phyloP scores from a whole-genome alignment of 371 early-diverging fungal genomes.

The Quaeritorhiza haematococci region DNA sequence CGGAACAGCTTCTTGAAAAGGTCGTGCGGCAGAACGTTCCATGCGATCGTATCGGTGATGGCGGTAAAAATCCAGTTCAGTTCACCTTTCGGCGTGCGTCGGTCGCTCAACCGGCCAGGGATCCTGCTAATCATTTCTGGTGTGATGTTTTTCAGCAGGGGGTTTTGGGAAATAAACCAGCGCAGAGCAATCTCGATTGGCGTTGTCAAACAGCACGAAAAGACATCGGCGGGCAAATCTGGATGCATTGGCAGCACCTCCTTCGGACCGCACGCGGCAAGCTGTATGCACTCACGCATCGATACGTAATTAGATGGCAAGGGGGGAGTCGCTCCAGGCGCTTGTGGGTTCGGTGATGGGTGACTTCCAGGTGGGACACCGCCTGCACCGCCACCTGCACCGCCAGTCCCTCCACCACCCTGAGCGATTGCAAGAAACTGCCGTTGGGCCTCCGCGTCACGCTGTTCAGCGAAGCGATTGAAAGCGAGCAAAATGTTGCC shows the following conservation, averaged over 20 bases:
- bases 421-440: constrained; percentile 7
- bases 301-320: constrained; percentile 29
- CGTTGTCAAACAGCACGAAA: constrained; percentile 92
- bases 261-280: constrained; percentile 84
- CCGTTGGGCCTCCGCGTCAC: constrained; percentile 61
- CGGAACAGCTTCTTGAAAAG: constrained; percentile 87
- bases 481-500: constrained; percentile 87
- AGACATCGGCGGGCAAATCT: constrained; percentile 92
- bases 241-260: constrained; percentile 91
- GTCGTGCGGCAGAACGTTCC: constrained; percentile 87
- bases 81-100: constrained; percentile 92
- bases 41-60: constrained; percentile 98
- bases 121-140: constrained; percentile 82
- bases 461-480: constrained; percentile 79
- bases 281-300: constrained; percentile 83
- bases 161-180: constrained; percentile 87
- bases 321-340: not conserved
- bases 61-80: constrained; percentile 98
- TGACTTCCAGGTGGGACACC: too few species aligned
- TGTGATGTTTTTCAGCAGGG: constrained; percentile 66
- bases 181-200: constrained; percentile 92
- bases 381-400: too few species aligned
- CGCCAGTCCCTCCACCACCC: too few species aligned
- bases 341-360: constrained; percentile 3
- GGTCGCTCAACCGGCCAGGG: constrained; percentile 84